These are phyloP conservation scores for Fragaria iinumae DNA, from an alignment of 306 rosid species.

Conservation along the genomic window DNA sequence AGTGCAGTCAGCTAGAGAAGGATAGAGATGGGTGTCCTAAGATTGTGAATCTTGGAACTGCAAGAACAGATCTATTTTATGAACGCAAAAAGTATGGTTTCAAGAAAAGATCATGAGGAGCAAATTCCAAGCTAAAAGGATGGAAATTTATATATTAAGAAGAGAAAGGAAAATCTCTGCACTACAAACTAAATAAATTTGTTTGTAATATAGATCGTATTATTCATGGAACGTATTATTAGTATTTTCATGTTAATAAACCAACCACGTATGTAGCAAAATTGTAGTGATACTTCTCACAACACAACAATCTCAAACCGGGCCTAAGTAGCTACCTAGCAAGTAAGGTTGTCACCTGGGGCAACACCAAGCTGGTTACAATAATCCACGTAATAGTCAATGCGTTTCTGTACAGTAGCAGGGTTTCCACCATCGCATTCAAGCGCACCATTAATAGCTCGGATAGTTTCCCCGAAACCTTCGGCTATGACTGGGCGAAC, in stretches of 20 bases:
- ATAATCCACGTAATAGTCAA: constrained; percentile 52
- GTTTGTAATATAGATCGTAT: too few species aligned
- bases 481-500: constrained; percentile 55
- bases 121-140: too few species aligned
- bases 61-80: constrained; percentile 72
- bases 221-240: too few species aligned
- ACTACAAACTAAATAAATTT: too few species aligned
- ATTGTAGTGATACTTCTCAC: not conserved
- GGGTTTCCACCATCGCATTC: constrained; percentile 70
- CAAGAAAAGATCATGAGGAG: not conserved
- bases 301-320: too few species aligned
- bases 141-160: too few species aligned
- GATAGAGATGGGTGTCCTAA: constrained; percentile 90
- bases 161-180: too few species aligned
- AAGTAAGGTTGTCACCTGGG: constrained; percentile 66
- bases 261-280: too few species aligned
- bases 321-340: constrained; percentile 26
- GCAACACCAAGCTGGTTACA: constrained; percentile 62
- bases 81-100: constrained; percentile 89
- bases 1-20: constrained; percentile 91
- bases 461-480: constrained; percentile 82
- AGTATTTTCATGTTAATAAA: too few species aligned
- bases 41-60: constrained; percentile 79
- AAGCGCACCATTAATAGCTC: constrained; percentile 80
- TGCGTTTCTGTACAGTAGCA: constrained; percentile 44